Evolutionary conservation across 306 rosid species (phyloP).

Genomic region (Begonia masoniana): DNA sequence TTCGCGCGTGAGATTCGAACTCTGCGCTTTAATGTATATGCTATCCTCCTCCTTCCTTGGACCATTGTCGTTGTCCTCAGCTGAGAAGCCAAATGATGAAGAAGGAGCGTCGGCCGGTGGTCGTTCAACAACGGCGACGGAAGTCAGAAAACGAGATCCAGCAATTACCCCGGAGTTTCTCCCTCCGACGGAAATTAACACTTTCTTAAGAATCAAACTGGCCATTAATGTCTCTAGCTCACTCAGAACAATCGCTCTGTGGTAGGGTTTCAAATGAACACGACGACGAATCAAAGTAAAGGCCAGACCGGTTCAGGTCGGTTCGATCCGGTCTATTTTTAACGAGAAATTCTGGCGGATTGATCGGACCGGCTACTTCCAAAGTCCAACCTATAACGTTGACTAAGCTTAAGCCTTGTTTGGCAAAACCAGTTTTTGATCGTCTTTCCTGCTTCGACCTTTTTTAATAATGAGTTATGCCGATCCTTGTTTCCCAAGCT

Average conservation of each 20-base stretch:
- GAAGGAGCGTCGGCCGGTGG: constrained; percentile 20
- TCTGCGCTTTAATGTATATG: constrained; percentile 32
- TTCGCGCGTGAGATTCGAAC: constrained; percentile 18
- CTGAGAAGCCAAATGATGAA: constrained; percentile 50
- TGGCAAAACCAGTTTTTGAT: too few relatives aligned
- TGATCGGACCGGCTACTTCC: too few relatives aligned
- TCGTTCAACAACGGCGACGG: constrained; percentile 34
- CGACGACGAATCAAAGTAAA: too few relatives aligned
- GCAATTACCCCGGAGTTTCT: constrained; percentile 7
- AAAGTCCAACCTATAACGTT: too few relatives aligned
- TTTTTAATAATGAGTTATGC: too few relatives aligned
- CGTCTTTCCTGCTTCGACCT: too few relatives aligned
- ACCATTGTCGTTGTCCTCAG: constrained; percentile 18
- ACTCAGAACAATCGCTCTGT: not conserved
- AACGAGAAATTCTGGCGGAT: too few relatives aligned
- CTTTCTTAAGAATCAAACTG: constrained; percentile 16
- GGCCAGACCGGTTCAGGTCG: too few relatives aligned
- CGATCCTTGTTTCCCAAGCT: constrained; percentile 1
- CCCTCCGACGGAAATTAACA: constrained; percentile 15
- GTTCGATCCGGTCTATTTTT: too few relatives aligned
- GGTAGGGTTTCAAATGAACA: constrained; percentile 7
- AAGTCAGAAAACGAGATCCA: constrained; percentile 16
- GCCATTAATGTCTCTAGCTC: constrained; percentile 20
- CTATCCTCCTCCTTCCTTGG: constrained; percentile 8
- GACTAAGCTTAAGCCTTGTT: too few relatives aligned